These are phyloP conservation scores for Neofusicoccum sp. DNA, from an alignment of 2,329 filamentous ascomycete species.

Conservation along the genomic window DNA sequence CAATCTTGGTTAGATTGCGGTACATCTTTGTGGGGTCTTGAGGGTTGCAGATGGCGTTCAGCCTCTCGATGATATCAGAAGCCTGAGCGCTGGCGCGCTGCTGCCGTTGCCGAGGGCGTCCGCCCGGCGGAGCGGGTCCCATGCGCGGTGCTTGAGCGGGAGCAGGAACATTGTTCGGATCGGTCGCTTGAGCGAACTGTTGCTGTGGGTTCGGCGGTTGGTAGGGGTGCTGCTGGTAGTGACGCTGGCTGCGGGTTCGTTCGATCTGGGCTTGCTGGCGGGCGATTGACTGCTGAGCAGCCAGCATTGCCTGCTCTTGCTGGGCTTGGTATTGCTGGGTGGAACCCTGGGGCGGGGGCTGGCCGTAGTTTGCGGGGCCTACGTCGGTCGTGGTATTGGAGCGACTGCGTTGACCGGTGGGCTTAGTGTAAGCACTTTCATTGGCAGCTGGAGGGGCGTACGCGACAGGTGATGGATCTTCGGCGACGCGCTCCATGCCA, in stretches of 20 bases:
- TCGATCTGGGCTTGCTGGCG: slow-evolving; percentile 61
- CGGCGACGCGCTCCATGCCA: slow-evolving; percentile 35
- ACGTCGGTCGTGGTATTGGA: slow-evolving; percentile 42
- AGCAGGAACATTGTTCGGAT: slow-evolving; percentile 43
- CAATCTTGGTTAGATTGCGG: slow-evolving; percentile 86
- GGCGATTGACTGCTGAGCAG: slow-evolving; percentile 70
- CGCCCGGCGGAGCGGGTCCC: slow-evolving; percentile 50
- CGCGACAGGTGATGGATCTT: slow-evolving; percentile 41
- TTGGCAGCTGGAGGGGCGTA: slow-evolving; percentile 40
- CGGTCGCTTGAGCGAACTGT: slow-evolving; percentile 39
- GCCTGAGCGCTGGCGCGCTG: slow-evolving; percentile 67
- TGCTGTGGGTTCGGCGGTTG: slow-evolving; percentile 53
- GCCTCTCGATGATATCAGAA: slow-evolving; percentile 76
- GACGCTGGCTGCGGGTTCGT: slow-evolving; percentile 66
- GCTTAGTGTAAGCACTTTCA: slow-evolving; percentile 24
- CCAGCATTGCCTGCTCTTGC: slow-evolving; percentile 78
- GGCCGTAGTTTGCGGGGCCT: slow-evolving; percentile 27
- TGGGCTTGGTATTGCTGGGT: slow-evolving; percentile 62
- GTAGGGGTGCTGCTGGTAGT: slow-evolving; percentile 30
- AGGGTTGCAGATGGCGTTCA: slow-evolving; percentile 86
- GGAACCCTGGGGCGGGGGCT: slow-evolving; percentile 20
- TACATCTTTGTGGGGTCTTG: slow-evolving; percentile 89
- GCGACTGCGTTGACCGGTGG: slow-evolving; percentile 40
- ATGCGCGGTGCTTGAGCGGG: slow-evolving; percentile 48
- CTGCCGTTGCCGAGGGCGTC: slow-evolving; percentile 70